These are phyloP conservation scores for Moesziomyces antarcticus DNA, from an alignment of 1,284 basidiomycete species.

Conservation along the genomic window DNA sequence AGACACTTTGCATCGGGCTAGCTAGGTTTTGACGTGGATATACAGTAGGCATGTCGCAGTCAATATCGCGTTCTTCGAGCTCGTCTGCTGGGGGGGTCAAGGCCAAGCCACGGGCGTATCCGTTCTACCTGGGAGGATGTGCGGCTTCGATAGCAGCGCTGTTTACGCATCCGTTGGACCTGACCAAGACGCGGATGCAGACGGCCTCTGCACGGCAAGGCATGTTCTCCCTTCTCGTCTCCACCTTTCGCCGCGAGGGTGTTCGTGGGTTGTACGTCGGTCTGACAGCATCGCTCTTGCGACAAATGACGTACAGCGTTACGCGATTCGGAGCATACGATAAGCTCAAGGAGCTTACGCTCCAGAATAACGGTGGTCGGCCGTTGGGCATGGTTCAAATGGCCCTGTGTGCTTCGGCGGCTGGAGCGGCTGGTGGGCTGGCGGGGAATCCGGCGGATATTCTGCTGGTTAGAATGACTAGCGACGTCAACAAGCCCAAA, in stretches of 20 bases:
- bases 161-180: slow-evolving; percentile 68
- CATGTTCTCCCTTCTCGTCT: slow-evolving; percentile 49
- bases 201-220: slow-evolving; percentile 56
- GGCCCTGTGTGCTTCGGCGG: slow-evolving; percentile 54
- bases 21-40: not conserved
- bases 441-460: slow-evolving; percentile 71
- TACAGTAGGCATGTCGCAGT: slow-evolving; percentile 11
- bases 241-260: slow-evolving; percentile 53
- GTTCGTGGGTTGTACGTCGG: slow-evolving; percentile 62
- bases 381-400: slow-evolving; percentile 49
- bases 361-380: slow-evolving; percentile 17
- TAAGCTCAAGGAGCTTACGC: slow-evolving; percentile 50
- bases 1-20: too few relatives aligned
- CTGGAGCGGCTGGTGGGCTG: slow-evolving; percentile 61
- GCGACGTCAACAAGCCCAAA: slow-evolving; percentile 66
- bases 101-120: slow-evolving; percentile 42
- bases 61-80: slow-evolving; percentile 10
- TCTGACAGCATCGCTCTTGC: slow-evolving; percentile 56
- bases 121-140: slow-evolving; percentile 64
- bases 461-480: slow-evolving; percentile 69
- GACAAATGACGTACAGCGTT: slow-evolving; percentile 67
- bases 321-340: slow-evolving; percentile 66
- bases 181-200: slow-evolving; percentile 68
- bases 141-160: slow-evolving; percentile 64
- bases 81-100: not conserved